Percentiles rank a stretch among this genome's conserved stretches.
phyloP scores from a whole-genome alignment of 345 rosid species.

The Citrus maxima region DNA sequence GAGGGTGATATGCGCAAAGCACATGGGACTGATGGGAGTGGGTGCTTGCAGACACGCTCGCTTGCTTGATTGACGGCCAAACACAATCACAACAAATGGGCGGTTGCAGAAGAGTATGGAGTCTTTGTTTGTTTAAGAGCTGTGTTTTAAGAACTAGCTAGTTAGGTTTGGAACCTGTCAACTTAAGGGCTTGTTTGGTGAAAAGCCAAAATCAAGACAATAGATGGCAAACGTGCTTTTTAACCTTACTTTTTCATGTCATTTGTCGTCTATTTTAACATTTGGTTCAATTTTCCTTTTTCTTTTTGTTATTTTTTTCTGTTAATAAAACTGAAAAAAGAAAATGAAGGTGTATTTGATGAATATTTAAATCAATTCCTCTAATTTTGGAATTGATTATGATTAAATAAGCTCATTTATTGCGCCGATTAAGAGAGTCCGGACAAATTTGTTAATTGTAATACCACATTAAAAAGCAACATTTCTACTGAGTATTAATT shows the following conservation, averaged over 20 bases:
- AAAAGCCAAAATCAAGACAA: neutral
- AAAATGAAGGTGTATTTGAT: too few relatives aligned
- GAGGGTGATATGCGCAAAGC: conserved; percentile 26
- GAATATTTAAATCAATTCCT: too few relatives aligned
- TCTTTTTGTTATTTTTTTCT: neutral
- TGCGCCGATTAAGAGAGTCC: too few relatives aligned
- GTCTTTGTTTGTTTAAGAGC: neutral
- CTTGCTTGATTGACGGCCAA: conserved; percentile 48
- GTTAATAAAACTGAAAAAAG: too few relatives aligned
- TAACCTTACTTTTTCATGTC: neutral
- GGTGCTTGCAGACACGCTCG: conserved; percentile 31
- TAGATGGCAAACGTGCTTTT: neutral
- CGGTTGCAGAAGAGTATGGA: conserved; percentile 1
- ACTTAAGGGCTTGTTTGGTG: neutral
- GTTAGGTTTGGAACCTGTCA: neutral
- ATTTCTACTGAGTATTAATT: too few relatives aligned
- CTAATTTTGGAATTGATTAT: too few relatives aligned
- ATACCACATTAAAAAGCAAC: too few relatives aligned
- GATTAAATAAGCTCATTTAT: too few relatives aligned
- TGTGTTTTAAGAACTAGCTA: neutral
- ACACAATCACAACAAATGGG: conserved; percentile 26
- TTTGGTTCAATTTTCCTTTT: neutral
- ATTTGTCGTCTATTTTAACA: neutral
- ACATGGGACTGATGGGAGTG: conserved; percentile 52
- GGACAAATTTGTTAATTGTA: too few relatives aligned